These are phyloP conservation scores for Yarrowia hollandica DNA, from an alignment of 805 yeast genomes.

Conservation along the genomic window DNA sequence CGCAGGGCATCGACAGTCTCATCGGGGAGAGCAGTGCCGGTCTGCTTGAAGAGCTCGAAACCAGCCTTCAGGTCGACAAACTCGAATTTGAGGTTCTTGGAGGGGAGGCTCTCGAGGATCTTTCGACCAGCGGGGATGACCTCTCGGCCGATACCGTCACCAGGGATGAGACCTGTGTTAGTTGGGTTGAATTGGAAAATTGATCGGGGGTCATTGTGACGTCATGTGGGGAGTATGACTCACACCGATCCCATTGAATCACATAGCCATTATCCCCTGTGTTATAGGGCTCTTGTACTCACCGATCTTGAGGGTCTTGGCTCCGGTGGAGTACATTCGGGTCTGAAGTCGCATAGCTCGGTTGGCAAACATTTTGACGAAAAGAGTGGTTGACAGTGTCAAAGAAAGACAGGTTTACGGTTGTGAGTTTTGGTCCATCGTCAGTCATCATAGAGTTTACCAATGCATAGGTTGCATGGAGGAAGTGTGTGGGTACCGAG, in stretches of 20 bases:
- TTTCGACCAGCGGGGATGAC: slow-evolving; percentile 94
- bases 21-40: slow-evolving; percentile 96
- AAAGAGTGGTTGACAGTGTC: background rate
- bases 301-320: slow-evolving; percentile 35
- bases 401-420: background rate
- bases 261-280: too few relatives aligned
- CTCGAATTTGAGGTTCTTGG: slow-evolving; percentile 67
- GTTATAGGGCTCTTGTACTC: slow-evolving; percentile 11
- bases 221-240: background rate
- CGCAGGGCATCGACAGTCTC: slow-evolving; percentile 78
- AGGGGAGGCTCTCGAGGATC: slow-evolving; percentile 77
- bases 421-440: background rate
- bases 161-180: slow-evolving; percentile 73
- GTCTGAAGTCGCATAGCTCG: slow-evolving; percentile 29
- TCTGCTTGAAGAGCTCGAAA: slow-evolving; percentile 85
- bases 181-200: background rate
- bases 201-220: background rate
- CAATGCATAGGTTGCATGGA: background rate
- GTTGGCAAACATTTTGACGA: slow-evolving; percentile 24
- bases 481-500: background rate
- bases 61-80: slow-evolving; percentile 92
- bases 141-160: slow-evolving; percentile 97
- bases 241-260: too few relatives aligned
- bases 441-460: slow-evolving; percentile 28
- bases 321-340: slow-evolving; percentile 32